Evolutionary conservation across 2,329 filamentous ascomycete species (phyloP).

Genomic region (Fusarium nisikadoi): DNA sequence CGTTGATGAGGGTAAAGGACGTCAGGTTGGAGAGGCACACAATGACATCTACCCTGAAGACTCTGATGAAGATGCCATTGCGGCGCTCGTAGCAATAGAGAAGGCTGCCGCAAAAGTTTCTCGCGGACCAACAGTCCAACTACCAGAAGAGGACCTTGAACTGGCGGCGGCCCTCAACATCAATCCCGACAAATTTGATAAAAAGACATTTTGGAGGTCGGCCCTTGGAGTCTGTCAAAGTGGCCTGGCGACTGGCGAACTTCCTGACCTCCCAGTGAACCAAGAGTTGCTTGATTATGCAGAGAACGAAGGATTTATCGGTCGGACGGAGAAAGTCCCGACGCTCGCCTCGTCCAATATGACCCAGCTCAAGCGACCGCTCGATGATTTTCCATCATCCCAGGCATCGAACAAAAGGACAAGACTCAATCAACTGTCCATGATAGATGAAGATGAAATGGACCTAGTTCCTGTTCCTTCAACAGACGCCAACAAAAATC

Average conservation of each 20-base stretch:
- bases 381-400: not conserved
- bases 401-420: slow-evolving; percentile 12
- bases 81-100: slow-evolving; percentile 40
- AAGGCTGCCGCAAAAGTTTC: slow-evolving; percentile 9
- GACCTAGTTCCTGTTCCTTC: slow-evolving; percentile 24
- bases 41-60: slow-evolving; percentile 62
- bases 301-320: slow-evolving; percentile 50
- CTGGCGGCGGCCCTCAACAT: not conserved
- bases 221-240: slow-evolving; percentile 55
- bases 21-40: slow-evolving; percentile 58
- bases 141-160: not conserved
- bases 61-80: slow-evolving; percentile 61
- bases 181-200: slow-evolving; percentile 39
- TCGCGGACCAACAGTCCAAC: not conserved
- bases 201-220: slow-evolving; percentile 5
- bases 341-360: not conserved
- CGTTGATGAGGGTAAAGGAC: slow-evolving; percentile 72
- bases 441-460: slow-evolving; percentile 8
- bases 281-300: slow-evolving; percentile 54
- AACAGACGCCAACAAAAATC: not conserved
- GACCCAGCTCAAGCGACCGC: slow-evolving; percentile 20
- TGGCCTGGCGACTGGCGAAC: slow-evolving; percentile 52
- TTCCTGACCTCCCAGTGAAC: slow-evolving; percentile 52
- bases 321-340: slow-evolving; percentile 29
- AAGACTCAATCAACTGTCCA: not conserved